phyloP scores from a whole-genome alignment of 2,329 filamentous ascomycete species.

The Cordyceps tenuipes region DNA sequence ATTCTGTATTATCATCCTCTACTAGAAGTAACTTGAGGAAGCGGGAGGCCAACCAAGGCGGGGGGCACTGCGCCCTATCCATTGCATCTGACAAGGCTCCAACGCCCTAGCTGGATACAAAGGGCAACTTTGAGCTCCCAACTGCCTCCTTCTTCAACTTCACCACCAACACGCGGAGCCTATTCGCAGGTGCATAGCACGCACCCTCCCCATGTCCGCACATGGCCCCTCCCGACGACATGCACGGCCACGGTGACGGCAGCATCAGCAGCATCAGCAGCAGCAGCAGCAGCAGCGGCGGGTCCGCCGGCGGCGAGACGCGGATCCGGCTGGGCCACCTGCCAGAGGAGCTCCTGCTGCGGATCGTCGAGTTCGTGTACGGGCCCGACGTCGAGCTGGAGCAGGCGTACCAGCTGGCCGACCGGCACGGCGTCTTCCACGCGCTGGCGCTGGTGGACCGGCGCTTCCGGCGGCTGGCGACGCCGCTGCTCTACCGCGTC shows the following conservation, averaged over 20 bases:
- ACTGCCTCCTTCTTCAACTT: neutral
- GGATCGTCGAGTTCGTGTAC: neutral
- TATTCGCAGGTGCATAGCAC: neutral
- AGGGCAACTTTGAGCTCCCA: neutral
- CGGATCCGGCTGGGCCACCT: neutral
- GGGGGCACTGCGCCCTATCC: neutral
- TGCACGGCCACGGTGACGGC: neutral
- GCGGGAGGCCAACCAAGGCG: neutral
- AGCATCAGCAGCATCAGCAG: no score
- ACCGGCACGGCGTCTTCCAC: neutral
- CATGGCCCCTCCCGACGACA: neutral
- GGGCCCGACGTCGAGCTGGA: neutral
- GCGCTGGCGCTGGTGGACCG: neutral
- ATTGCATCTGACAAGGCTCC: neutral
- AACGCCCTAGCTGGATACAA: neutral
- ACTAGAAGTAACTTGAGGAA: no score
- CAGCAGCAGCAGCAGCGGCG: neutral
- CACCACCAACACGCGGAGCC: neutral
- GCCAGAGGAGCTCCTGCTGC: slow-evolving; percentile 1
- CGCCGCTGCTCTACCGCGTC: neutral
- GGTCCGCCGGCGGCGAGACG: no score
- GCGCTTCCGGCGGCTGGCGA: neutral
- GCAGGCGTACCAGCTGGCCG: neutral
- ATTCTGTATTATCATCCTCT: no score
- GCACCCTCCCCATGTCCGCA: neutral